These are phyloP conservation scores for Suillus cothurnatus DNA, from an alignment of 768 basidiomycete species.

Conservation along the genomic window DNA sequence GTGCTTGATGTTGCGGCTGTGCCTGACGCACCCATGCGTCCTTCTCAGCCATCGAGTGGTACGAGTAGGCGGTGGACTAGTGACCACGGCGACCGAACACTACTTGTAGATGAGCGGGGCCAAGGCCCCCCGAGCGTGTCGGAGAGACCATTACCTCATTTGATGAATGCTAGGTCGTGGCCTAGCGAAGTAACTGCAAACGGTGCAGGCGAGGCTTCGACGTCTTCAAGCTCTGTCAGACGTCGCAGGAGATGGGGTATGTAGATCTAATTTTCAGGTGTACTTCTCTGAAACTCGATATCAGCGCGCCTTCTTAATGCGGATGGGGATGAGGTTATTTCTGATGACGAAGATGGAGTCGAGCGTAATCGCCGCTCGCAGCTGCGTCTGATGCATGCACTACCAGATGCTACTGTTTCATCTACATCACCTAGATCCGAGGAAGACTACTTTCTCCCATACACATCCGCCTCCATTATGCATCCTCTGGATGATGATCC, in stretches of 20 bases:
- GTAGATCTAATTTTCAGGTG: conserved; percentile 9
- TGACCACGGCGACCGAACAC: not conserved
- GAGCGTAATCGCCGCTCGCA: conserved; percentile 55
- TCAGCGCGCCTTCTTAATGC: conserved; percentile 42
- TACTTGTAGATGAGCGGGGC: not conserved
- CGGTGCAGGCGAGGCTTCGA: not conserved
- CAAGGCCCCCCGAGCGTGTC: not conserved
- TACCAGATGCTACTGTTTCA: conserved; percentile 11
- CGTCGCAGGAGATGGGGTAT: conserved; percentile 37
- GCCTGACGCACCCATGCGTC: not conserved
- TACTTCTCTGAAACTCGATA: conserved; percentile 4
- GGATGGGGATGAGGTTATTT: conserved; percentile 66
- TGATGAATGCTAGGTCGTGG: not conserved
- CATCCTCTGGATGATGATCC: conserved; percentile 6
- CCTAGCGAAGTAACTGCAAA: conserved; percentile 6
- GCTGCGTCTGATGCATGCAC: conserved; percentile 33
- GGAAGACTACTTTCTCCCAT: conserved; percentile 11
- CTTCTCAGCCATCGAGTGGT: conserved; percentile 1
- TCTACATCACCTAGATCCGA: conserved; percentile 2
- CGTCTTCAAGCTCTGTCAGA: conserved; percentile 18
- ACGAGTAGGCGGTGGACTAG: not conserved
- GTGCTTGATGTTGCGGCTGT: not conserved
- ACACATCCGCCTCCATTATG: conserved; percentile 1
- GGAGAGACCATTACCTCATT: not conserved
- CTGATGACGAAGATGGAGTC: conserved; percentile 62